A percentile compares a stretch with the other conserved stretches of the same genome.
Conservation (phyloP, 2,329 filamentous ascomycete genomes). For the Zarea fungicola region DNA sequence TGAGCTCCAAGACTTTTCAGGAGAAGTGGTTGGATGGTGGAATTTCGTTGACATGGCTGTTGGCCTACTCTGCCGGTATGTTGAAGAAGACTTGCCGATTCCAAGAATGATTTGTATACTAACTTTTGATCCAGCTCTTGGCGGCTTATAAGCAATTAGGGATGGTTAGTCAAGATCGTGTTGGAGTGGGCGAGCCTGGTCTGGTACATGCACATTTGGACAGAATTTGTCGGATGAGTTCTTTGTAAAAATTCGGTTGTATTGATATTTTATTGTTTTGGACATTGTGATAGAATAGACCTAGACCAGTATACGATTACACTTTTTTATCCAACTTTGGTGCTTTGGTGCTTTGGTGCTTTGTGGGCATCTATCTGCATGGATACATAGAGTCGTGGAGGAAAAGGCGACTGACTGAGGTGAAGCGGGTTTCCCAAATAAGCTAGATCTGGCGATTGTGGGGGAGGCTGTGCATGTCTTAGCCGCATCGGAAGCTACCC, state of each 20-base stretch:
- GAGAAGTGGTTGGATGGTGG: conserved; percentile 72
- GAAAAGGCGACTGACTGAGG: not conserved
- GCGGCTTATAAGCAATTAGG: not conserved
- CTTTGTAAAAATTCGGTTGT: not conserved
- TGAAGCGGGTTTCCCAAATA: not conserved
- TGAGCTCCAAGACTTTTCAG: conserved; percentile 61
- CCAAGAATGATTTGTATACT: not conserved
- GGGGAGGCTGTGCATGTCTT: conserved; percentile 12
- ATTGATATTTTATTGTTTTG: not conserved
- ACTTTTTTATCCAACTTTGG: too few species aligned
- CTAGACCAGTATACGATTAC: conserved; percentile 1
- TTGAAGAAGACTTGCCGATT: conserved; percentile 19
- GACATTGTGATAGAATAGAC: conserved; percentile 1
- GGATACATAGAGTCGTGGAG: too few species aligned
- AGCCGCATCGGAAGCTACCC: not conserved
- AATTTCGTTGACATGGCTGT: conserved; percentile 77
- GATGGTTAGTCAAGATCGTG: too few species aligned
- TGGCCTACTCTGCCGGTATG: conserved; percentile 71
- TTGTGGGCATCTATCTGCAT: too few species aligned
- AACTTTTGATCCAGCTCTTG: conserved; percentile 4
- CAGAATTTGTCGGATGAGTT: too few species aligned
- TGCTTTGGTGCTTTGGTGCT: too few species aligned
- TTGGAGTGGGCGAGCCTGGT: too few species aligned
- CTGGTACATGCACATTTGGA: too few species aligned
- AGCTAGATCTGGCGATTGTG: conserved; percentile 9